Base-by-base conservation (phyloP, 108 stramenopile species). In the Chaetoceros tenuissimus region DNA sequence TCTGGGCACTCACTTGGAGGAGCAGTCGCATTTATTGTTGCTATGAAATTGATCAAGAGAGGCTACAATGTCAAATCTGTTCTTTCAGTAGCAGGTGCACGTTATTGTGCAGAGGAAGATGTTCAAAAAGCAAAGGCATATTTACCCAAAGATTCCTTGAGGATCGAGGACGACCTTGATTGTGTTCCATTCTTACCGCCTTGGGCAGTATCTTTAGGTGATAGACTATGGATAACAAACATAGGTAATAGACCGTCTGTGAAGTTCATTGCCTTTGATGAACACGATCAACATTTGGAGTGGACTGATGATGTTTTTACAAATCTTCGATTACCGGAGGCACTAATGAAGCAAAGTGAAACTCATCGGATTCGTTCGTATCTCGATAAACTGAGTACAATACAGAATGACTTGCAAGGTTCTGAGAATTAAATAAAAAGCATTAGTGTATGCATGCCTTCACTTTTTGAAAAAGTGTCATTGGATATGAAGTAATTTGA, bases 1-100 rank as follows among this genome's bases (percentile, higher is more conserved):
- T 67, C 61, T 57, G 81, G 81, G 0, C 81, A 82, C 64, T 66
- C 63, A 23, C 62, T 82, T 23, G 81, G 81, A 8, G 81, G 81
- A 2, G 77, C 81, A 21, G 81, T 82, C 16, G 77, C 77, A 10
- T 60, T 72, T 48, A 63, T 82, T 10, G 51, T 82, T 10, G 77
- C 81, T 17, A 72, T 73, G 23, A 82, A 82, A 40, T 53, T 82
- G 28, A 56, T 65, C n/a, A 75, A 73, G 43, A 58, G 74, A 47
- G 81, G 81, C 28, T 78, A 78, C 50, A 28, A 31, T 49, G 74
- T 82, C 17, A 62, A 53, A 10, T 51, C 60, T 23, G 74, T 71
- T 0, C 69, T 71, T 10, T 55, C 74, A 0, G 55, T 82, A 29
- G 81, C 55, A n/a, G 74, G 69, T 28, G 77, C 81, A 24, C 48